Conservation (phyloP, 352 stramenopile species). For the Aphanomyces cochlioides region DNA sequence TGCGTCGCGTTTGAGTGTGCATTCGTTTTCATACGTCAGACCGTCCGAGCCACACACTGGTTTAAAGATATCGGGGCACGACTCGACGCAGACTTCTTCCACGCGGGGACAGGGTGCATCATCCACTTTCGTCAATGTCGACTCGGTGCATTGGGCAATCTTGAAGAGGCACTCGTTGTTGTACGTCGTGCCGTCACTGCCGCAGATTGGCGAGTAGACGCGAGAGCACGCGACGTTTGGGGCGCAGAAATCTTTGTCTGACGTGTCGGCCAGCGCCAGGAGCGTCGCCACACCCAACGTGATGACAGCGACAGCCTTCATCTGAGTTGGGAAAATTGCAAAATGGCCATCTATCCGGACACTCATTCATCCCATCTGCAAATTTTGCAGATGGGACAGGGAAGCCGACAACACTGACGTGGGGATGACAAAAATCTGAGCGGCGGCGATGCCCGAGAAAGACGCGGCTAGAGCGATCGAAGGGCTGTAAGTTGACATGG, state of each 20-base stretch:
- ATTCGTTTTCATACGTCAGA: conserved; percentile 37
- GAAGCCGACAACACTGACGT: neutral
- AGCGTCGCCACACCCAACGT: no score
- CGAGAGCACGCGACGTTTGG: conserved; percentile 34
- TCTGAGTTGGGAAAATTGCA: no score
- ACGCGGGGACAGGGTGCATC: no score
- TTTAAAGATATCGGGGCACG: neutral
- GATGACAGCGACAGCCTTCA: no score
- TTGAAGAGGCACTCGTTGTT: conserved; percentile 42
- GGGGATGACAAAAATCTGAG: no score
- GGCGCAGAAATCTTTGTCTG: no score
- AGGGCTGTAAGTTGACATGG: no score
- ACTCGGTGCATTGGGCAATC: neutral
- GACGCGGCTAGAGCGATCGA: no score
- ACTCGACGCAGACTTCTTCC: neutral
- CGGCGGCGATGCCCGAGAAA: no score
- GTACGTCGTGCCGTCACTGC: conserved; percentile 42
- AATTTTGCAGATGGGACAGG: neutral
- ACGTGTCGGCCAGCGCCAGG: no score
- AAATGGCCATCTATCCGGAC: no score
- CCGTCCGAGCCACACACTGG: conserved; percentile 39
- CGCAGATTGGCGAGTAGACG: conserved; percentile 49
- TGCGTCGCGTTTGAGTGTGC: conserved; percentile 24
- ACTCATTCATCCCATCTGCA: neutral
- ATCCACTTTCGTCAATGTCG: no score